phyloP scores from a whole-genome alignment of 1,284 basidiomycete species.

The Vanrija humicola region DNA sequence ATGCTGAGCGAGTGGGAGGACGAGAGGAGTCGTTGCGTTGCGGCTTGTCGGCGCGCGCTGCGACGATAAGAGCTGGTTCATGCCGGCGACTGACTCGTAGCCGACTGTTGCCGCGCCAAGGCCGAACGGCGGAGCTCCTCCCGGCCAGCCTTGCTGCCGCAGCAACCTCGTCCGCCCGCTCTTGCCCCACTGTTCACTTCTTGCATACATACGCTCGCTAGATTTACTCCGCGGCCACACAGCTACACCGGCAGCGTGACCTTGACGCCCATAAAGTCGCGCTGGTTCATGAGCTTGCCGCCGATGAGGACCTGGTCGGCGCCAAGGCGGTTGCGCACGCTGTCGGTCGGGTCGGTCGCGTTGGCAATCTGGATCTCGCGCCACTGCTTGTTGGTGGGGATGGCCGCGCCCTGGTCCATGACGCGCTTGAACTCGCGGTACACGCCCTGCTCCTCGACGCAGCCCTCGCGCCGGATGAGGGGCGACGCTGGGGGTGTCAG shows the following conservation, averaged over 20 bases:
- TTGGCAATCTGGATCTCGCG: constrained; percentile 34
- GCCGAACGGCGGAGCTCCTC: too few species aligned
- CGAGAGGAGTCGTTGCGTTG: too few species aligned
- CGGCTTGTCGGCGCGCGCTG: too few species aligned
- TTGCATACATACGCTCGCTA: too few species aligned
- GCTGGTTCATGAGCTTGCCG: constrained; percentile 33
- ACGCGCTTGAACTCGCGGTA: constrained; percentile 38
- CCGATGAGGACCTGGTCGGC: constrained; percentile 29
- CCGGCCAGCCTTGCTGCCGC: too few species aligned
- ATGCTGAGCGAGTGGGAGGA: neutral
- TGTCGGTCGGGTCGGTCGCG: constrained; percentile 35
- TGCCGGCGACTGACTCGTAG: too few species aligned
- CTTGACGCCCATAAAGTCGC: constrained; percentile 38
- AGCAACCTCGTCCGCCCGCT: too few species aligned
- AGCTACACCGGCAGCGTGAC: constrained; percentile 32
- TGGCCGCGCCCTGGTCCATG: constrained; percentile 11
- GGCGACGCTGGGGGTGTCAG: constrained; percentile 19
- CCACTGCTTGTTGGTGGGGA: constrained; percentile 38
- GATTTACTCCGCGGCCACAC: neutral
- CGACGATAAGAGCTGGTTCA: too few species aligned
- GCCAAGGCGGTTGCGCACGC: constrained; percentile 26
- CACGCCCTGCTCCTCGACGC: constrained; percentile 35
- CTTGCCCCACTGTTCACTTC: too few species aligned
- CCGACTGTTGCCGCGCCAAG: too few species aligned
- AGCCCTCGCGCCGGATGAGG: constrained; percentile 38